Evolutionary conservation across 805 yeast genomes (phyloP).

Genomic region (Ogataea neopini): DNA sequence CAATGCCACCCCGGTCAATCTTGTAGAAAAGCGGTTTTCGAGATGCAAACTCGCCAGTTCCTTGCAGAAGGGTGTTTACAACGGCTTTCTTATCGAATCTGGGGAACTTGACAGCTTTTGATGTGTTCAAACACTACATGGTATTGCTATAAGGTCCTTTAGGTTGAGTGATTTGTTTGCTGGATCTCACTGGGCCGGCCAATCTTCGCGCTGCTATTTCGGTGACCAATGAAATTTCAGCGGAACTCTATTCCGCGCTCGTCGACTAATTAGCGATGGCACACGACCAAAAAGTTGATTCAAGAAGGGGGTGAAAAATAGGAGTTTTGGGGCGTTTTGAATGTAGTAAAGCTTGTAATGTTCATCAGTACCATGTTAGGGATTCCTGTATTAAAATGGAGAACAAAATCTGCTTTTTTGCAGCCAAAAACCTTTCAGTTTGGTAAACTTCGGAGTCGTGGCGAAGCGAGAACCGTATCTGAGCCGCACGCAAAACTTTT

Average conservation of each 20-base stretch:
- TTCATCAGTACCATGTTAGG: background rate
- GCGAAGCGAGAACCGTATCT: slow-evolving; percentile 2
- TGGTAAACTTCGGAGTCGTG: background rate
- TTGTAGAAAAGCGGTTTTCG: slow-evolving; percentile 2
- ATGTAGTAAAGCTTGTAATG: background rate
- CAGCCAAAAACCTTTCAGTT: background rate
- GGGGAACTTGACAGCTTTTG: slow-evolving; percentile 4
- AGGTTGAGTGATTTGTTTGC: background rate
- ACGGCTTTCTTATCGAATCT: slow-evolving; percentile 8
- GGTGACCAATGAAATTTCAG: slow-evolving; percentile 4
- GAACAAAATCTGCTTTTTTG: background rate
- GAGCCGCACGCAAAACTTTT: slow-evolving; percentile 15
- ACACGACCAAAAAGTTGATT: slow-evolving; percentile 1
- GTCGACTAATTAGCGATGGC: background rate
- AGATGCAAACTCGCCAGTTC: slow-evolving; percentile 8
- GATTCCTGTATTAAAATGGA: no score
- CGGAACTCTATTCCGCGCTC: slow-evolving; percentile 5
- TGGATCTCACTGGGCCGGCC: slow-evolving; percentile 2
- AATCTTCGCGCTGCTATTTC: slow-evolving; percentile 7
- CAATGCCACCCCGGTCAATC: slow-evolving; percentile 15
- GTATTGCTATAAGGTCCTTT: background rate
- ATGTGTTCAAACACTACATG: background rate
- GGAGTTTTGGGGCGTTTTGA: background rate
- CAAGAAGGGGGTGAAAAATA: background rate
- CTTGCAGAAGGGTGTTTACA: slow-evolving; percentile 5